Percentiles rank a stretch among this genome's conserved stretches.
phyloP scores from a whole-genome alignment of 2,329 filamentous ascomycete genomes.

The Huntiella abstrusa region DNA sequence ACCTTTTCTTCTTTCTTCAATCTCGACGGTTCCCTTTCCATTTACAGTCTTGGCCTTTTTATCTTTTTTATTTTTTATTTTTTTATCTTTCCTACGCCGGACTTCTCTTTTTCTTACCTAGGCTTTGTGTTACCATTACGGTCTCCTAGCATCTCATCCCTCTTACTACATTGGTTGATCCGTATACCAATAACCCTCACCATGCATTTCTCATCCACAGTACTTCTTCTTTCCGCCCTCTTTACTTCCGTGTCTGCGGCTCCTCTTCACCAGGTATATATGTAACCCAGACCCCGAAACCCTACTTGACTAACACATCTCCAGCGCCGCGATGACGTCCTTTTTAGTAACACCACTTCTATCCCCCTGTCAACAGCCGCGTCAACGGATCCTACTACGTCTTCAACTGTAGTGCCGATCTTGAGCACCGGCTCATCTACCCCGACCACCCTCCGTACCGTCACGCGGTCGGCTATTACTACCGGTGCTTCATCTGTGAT shows the following conservation, averaged over 20 bases:
- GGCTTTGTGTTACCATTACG: neutral
- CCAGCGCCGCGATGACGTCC: neutral
- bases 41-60: constrained; percentile 1
- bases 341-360: neutral
- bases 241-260: constrained; percentile 1
- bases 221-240: constrained; percentile 6
- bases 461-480: neutral
- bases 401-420: neutral
- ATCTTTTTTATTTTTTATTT: neutral
- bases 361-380: neutral
- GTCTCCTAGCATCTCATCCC: neutral
- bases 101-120: neutral
- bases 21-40: neutral
- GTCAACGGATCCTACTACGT: neutral
- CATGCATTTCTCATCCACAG: constrained; percentile 7
- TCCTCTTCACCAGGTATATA: constrained; percentile 6
- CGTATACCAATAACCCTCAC: neutral
- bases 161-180: constrained; percentile 8
- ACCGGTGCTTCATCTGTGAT: constrained; percentile 5
- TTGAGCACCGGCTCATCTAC: neutral
- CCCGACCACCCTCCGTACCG: neutral
- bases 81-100: neutral
- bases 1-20: neutral
- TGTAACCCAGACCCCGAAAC: neutral
- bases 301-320: neutral